A percentile compares a stretch with the other conserved stretches of the same genome.
Evolutionary conservation across 2,329 filamentous ascomycete genomes (phyloP).

Genomic region (Colletotrichum shisoi): DNA sequence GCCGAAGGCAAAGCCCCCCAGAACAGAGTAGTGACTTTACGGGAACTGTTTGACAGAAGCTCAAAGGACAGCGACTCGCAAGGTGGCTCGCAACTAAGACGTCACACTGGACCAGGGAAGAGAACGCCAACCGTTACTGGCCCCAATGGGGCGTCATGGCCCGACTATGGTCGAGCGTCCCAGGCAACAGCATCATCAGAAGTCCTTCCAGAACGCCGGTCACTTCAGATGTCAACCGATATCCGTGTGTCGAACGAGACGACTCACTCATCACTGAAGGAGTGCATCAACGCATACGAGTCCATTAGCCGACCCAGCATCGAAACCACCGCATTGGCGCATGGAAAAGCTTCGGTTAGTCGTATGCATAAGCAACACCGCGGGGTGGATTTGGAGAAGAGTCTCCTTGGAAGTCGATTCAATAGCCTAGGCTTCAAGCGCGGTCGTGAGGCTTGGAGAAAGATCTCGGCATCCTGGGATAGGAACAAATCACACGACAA

Average conservation of each 20-base stretch:
- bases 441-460: conserved; percentile 18
- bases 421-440: conserved; percentile 23
- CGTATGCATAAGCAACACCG: background rate
- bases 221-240: background rate
- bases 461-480: conserved; percentile 20
- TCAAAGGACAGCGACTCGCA: background rate
- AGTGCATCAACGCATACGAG: background rate
- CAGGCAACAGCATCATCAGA: background rate
- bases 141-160: background rate
- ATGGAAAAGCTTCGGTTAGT: background rate
- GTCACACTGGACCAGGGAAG: conserved; percentile 9
- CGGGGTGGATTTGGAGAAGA: background rate
- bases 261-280: background rate
- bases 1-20: background rate
- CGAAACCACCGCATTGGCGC: background rate
- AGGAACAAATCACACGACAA: conserved; percentile 4
- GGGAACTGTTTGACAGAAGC: conserved; percentile 3
- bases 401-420: background rate
- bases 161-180: background rate
- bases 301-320: conserved; percentile 1
- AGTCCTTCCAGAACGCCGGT: background rate
- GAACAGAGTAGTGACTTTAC: conserved; percentile 2
- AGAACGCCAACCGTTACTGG: background rate
- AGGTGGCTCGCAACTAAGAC: background rate
- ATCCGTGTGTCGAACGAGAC: background rate